Base-by-base conservation (phyloP, 176 grass and related monocot species). In the Tillandsia leiboldiana region DNA sequence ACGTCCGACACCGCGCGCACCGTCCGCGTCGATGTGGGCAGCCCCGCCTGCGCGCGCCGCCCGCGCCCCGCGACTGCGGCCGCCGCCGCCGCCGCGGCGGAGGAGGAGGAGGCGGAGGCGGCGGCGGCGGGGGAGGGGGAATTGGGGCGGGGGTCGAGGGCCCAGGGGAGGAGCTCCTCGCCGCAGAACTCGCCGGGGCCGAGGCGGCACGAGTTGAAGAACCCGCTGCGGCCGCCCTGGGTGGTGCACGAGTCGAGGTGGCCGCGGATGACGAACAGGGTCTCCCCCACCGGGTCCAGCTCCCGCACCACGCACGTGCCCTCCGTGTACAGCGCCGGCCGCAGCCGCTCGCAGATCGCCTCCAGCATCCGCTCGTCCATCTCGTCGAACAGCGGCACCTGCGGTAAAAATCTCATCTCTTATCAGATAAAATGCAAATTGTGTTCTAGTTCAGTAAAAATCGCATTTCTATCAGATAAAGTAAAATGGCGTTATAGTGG, bases 351-450 rank as follows among this genome's bases (percentile, higher is more conserved):
- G 82, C 94, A 99, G 77, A 99, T 99, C 0, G 94, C 94, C 67
- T 99, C 94, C 73, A 93, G 87, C 89, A 81, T 99, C 69, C 74
- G 80, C 66, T 93, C 84, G 66, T 97, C 94, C 94, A 99, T 99
- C 78, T 99, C 89, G 80, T 92, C 94, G 85, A 99, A 99, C 48
- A 99, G 72, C 0, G 94, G 94, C 12, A 99, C 91, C 79, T 84
- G 26, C 12, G 49, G 18, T 52, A 13, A 20, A 6, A 49, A 65
- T 24, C 33, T 6, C 33, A 42, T 42, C 33, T 42, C 33, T 42
- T 42, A 42, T 7, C 33, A 42, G 33, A 42, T 6, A 7, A 42
- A 42, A 42, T 0, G 20, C 33, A 42, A 42, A 42, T 42, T 4
- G 33, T 42, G 33, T 7, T 42, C 5, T 42, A 7, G 33, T 7